Base-by-base conservation (phyloP, 148 eudicot species). In the Oxyria digyna region DNA sequence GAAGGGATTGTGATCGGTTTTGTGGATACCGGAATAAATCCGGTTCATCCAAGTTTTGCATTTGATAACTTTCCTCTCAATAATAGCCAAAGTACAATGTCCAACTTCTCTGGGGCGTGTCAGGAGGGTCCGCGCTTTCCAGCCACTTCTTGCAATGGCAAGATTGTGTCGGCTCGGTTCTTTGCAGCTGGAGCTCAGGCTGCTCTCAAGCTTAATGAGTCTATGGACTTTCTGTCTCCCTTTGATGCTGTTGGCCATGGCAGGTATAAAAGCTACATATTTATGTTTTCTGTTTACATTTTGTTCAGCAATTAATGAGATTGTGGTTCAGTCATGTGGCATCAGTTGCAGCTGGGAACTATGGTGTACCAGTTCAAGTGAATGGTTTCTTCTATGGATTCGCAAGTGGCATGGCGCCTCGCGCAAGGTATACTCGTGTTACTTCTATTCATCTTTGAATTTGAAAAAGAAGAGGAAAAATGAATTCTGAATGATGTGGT, bases 171-270 rank as follows among this genome's bases (percentile, higher is more conserved):
- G 1, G 99, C 97, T 0, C 80, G 89, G 82, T 95, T 78, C 78
- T 91, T 91, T 67, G 79, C 97, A 41, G 74, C 85, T 52, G 99
- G 99, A 46, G 97, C 96, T 64, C 83, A 80, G 72, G 91, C 93
- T 18, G 83, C 78, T 43, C 78, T 84, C n/a, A 57, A 71, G 40
- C 90, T 95, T 46, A 83, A 95, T 84, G 67, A 87, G 42, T 82
- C 96, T 1, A 62, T 79, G 0, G 99, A 95, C 70, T 79, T 91
- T 62, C 81, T 87, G 21, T 95, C 99, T 14, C 97, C 97, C 4
- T 88, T 78, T 85, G 99, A 95, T 85, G 89, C 91, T 17, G 96
- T 78, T 62, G 99, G 99, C 62, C 99, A 95, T 81, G 99, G 99
- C 63, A 90, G 98, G 98, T 89, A 82, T 33, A 15, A 3, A 6